Base-by-base conservation (phyloP, 1,284 basidiomycete genomes). In the Termitomyces sp. region DNA sequence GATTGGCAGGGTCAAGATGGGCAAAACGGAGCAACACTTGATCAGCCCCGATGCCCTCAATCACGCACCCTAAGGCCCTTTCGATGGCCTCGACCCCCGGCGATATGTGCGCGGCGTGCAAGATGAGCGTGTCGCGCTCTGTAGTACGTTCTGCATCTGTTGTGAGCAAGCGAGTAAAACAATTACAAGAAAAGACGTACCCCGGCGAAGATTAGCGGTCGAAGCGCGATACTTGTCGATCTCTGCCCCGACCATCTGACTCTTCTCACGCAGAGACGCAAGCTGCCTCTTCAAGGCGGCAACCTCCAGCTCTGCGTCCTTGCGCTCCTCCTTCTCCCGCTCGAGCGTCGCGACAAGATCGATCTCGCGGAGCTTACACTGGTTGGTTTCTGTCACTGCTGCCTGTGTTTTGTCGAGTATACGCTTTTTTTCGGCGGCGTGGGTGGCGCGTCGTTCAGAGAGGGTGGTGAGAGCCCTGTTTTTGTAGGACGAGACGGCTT, bases 31-130 rank as follows among this genome's bases (percentile, higher is more conserved):
- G 72, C 45, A 92, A 76, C 10, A 94, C 75, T 49, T 83, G 81
- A 65, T 90, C 85, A 42, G 74, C 75, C 60, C 84, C 83, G 24
- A 93, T 81, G 30, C 90, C 90, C 67, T 92, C 87, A 13, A 94
- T 78, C 15, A 75, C 71, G 67, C 84, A 88, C 10, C 81, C 79
- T 12, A 92, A 70, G 36, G 75, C 70, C 3, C 75, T 71, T 71
- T 92, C 83, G 58, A 83, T 79, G 4, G 72, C 76, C 0, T 70
- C 66, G 9, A 90, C 69, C 62, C 92, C 86, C 0, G 81, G 78
- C 0, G 74, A 69, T 12, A 83, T 72, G 30, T 72, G 69, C 1
- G 79, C 72, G n/a, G 83, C 82, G 64, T 86, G 78, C 1, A 73
- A 69, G n/a, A 74, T 73, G 10, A 94, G 74, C 9, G 78, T 77